Conservation (phyloP, 225 moss, liverwort and hornwort species). For the Physcomitrellopsis africana region DNA sequence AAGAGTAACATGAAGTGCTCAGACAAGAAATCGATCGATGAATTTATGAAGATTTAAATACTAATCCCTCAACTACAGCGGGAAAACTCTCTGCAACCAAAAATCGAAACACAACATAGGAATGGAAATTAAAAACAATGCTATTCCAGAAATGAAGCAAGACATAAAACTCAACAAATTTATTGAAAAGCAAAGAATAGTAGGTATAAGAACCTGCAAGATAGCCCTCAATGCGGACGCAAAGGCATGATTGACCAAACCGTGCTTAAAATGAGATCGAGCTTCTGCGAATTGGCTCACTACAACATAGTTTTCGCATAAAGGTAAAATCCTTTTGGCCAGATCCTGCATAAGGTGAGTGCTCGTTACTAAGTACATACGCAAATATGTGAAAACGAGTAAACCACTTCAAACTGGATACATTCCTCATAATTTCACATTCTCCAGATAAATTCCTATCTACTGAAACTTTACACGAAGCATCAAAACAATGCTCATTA, state of each 20-base stretch:
- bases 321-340: slow-evolving; percentile 80
- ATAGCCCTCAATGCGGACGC: slow-evolving; percentile 93
- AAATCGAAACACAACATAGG: background rate
- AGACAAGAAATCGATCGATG: slow-evolving; percentile 15
- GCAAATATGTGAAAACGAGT: background rate
- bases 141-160: background rate
- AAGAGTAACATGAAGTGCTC: background rate
- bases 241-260: slow-evolving; percentile 96
- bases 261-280: slow-evolving; percentile 90
- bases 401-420: background rate
- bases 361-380: slow-evolving; percentile 18
- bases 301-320: slow-evolving; percentile 88
- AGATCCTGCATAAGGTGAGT: slow-evolving; percentile 65
- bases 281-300: slow-evolving; percentile 94
- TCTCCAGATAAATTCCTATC: background rate
- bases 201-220: slow-evolving; percentile 62
- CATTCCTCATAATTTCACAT: background rate
- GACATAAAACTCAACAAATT: background rate
- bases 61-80: background rate
- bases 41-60: slow-evolving; percentile 8
- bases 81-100: background rate
- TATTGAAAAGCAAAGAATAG: slow-evolving; percentile 18
- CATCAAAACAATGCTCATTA: background rate
- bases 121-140: slow-evolving; percentile 17
- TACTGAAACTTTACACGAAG: slow-evolving; percentile 4